These are phyloP conservation scores for Trichophyton schoenleinii DNA, from an alignment of 2,329 filamentous ascomycete genomes.

Conservation along the genomic window DNA sequence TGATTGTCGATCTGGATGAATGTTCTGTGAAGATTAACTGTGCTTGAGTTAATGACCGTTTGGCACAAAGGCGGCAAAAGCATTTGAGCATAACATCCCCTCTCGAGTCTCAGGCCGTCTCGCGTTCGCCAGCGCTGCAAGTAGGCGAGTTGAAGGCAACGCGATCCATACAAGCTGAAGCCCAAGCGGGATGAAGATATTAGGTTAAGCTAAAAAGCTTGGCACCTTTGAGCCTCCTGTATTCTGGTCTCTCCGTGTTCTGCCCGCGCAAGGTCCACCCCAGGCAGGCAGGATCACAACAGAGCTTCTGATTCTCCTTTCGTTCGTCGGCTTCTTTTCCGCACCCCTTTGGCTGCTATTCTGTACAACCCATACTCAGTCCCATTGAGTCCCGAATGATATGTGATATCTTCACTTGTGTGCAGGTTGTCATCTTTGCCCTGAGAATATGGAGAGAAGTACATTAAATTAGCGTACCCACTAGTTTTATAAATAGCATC, in stretches of 20 bases:
- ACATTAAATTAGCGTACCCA: background rate
- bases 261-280: background rate
- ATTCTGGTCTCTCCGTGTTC: background rate
- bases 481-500: conserved; percentile 2
- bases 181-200: background rate
- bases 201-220: conserved; percentile 1
- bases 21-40: background rate
- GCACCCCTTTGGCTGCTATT: background rate
- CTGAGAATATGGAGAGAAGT: background rate
- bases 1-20: background rate
- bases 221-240: conserved; percentile 3
- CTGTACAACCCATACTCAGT: background rate
- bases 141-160: background rate
- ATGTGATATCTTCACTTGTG: background rate
- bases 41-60: background rate
- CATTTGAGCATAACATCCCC: background rate
- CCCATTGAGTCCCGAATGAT: background rate
- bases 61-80: background rate
- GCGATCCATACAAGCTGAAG: background rate
- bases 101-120: background rate
- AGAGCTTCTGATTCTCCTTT: background rate
- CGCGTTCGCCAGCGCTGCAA: background rate
- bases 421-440: background rate
- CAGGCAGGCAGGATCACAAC: background rate
- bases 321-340: background rate